Percentiles rank a stretch among this genome's conserved stretches.
Conservation (phyloP, 164 flowering plant genomes). For the Hamamelis virginiana region DNA sequence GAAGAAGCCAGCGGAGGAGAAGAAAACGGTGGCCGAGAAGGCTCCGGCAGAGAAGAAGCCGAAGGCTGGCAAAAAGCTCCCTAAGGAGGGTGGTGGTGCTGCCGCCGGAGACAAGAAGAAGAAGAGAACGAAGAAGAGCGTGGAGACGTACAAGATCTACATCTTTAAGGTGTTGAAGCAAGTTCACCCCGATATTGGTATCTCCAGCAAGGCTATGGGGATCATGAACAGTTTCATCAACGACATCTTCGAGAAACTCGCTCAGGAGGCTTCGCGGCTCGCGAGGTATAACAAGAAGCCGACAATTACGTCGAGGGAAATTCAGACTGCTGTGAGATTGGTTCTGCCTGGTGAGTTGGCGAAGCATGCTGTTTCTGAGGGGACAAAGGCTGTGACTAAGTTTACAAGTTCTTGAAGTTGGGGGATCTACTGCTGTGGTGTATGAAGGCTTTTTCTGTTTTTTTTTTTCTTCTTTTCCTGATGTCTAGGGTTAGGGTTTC, state of each 20-base stretch:
- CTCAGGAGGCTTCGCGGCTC: constrained; percentile 41
- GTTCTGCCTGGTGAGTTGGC: constrained; percentile 55
- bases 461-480: no score
- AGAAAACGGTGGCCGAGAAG: constrained; percentile 19
- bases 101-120: constrained; percentile 26
- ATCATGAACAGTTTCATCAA: constrained; percentile 44
- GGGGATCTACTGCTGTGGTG: not conserved
- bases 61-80: constrained; percentile 30
- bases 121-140: constrained; percentile 29
- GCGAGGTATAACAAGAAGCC: constrained; percentile 54
- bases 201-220: constrained; percentile 48
- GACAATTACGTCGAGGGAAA: constrained; percentile 45
- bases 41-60: constrained; percentile 35
- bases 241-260: constrained; percentile 45
- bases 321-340: constrained; percentile 51
- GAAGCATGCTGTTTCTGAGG: constrained; percentile 57
- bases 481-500: constrained; percentile 1
- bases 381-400: constrained; percentile 55
- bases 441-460: not conserved
- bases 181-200: constrained; percentile 35
- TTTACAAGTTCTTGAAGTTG: constrained; percentile 37
- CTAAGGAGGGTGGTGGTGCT: constrained; percentile 28
- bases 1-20: constrained; percentile 23
- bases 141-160: constrained; percentile 32
- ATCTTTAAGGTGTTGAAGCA: constrained; percentile 43